Base-by-base conservation (phyloP, 371 early-diverging fungal species). In the Rhizomucor miehei region DNA sequence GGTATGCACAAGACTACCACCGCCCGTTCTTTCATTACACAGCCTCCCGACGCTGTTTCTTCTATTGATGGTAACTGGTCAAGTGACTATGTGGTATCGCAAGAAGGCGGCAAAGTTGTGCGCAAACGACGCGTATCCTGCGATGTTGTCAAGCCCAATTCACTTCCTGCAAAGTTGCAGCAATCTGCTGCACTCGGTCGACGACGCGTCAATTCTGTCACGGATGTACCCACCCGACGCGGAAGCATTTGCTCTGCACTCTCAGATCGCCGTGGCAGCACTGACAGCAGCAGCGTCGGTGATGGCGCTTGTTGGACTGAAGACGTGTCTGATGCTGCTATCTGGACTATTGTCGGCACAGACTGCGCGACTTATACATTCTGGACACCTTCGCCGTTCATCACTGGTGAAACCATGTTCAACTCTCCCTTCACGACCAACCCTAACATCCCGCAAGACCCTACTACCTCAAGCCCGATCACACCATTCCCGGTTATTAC, bases 291-390 rank as follows among this genome's bases (percentile, higher is more conserved):
- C n/a, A 36, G 17, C 8, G 48, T 16, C 19, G 19, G 38, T 23
- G 75, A 72, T 46, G 77, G 81, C 19, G 63, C 78, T 16, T 75
- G 84, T 47, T 91, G 91, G 91, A 81, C 84, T 12, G 89, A 90
- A 62, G 92, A 93, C 68, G 91, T 92, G 16, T 87, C 89, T 2
- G 94, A 93, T 73, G 81, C 82, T 1, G 84, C 91, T 0, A 89
- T 93, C 1, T 93, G 93, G 93, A 93, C 93, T 3, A 88, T 91
- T 62, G 92, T 91, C 12, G 90, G 92, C 41, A 90, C 91, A 0
- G 86, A 89, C 57, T 89, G 87, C 53, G 88, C 89, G 3, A 83
- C 77, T 24, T 89, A 89, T 63, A 85, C 87, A 51, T 89, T 89
- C 53, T 83, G 81, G 73, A 81, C 81, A 29, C 85, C 87, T 34